Conservation (phyloP, 202 grass and related monocot genomes). For the Schoenoplectus tabernaemontani region DNA sequence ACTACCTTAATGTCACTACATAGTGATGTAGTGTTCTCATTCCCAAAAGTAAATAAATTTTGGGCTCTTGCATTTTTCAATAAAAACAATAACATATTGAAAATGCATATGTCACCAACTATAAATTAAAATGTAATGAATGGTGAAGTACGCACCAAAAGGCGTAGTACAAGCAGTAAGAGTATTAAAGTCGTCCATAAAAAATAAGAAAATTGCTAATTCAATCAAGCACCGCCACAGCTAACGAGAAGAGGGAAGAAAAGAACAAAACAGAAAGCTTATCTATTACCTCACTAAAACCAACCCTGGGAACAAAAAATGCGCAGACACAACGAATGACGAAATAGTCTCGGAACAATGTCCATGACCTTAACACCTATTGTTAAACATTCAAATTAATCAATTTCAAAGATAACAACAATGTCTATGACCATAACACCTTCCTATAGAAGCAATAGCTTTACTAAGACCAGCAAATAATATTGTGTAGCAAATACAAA, state of each 20-base stretch:
- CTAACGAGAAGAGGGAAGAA: not conserved
- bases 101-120: not conserved
- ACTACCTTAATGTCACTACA: not conserved
- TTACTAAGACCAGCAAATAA: not conserved
- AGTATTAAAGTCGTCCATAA: not conserved
- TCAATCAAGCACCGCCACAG: not conserved
- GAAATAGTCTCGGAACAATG: no score
- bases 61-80: not conserved
- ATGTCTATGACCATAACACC: no score
- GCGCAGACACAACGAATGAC: not conserved
- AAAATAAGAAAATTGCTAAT: not conserved
- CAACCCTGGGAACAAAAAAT: not conserved
- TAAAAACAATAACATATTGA: not conserved
- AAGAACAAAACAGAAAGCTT: not conserved
- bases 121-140: not conserved
- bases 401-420: no score
- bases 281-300: not conserved
- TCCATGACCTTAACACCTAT: no score
- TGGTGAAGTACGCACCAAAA: not conserved
- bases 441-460: not conserved
- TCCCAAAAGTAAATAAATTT: not conserved
- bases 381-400: no score
- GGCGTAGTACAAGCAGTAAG: not conserved
- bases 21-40: not conserved
- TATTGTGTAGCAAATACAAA: not conserved